Percentiles rank a stretch among this genome's conserved stretches.
phyloP scores from a whole-genome alignment of 331 rosid genomes.

The Quercus lobata region DNA sequence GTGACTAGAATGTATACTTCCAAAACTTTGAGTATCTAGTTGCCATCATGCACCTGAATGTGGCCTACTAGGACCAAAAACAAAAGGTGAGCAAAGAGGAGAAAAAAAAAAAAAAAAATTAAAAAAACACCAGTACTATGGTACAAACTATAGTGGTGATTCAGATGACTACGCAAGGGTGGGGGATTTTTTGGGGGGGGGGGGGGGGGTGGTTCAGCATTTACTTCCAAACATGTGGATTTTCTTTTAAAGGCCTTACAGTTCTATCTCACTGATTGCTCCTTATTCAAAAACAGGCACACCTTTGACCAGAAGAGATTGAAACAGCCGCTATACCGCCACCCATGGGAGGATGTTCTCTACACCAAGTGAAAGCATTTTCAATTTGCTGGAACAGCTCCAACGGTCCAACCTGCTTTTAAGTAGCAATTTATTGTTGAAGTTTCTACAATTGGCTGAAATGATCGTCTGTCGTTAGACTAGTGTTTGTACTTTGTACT shows the following conservation, averaged over 20 bases:
- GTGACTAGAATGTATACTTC: neutral
- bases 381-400: slow-evolving; percentile 1
- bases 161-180: neutral
- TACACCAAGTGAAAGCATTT: slow-evolving; percentile 75
- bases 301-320: slow-evolving; percentile 98
- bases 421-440: slow-evolving; percentile 16
- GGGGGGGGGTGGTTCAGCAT: too few species aligned
- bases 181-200: too few species aligned
- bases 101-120: neutral
- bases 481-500: slow-evolving; percentile 40
- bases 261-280: slow-evolving; percentile 12
- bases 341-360: slow-evolving; percentile 99
- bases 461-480: slow-evolving; percentile 25
- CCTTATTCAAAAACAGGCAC: slow-evolving; percentile 57
- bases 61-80: neutral
- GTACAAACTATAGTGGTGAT: neutral
- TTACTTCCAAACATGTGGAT: neutral
- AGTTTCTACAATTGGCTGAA: slow-evolving; percentile 33
- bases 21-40: slow-evolving; percentile 4
- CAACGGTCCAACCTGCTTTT: slow-evolving; percentile 7
- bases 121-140: neutral
- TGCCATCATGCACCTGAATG: neutral
- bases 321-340: slow-evolving; percentile 98
- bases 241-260: neutral
- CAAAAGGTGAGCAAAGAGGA: neutral